Base-by-base conservation (phyloP, 2,329 filamentous ascomycete genomes). In the Colletotrichum limetticola region DNA sequence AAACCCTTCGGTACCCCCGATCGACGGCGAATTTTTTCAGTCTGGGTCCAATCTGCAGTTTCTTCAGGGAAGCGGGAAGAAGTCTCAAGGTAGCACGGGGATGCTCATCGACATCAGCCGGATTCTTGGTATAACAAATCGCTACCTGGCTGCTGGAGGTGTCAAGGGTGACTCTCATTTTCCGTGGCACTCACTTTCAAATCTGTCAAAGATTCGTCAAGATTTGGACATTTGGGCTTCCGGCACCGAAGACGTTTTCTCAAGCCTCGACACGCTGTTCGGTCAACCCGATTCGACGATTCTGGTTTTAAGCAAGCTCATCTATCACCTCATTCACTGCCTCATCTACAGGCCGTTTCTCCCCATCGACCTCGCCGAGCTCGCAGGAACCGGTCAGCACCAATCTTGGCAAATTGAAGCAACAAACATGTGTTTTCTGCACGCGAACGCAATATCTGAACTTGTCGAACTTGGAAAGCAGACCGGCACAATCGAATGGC, bases 331-430 rank as follows among this genome's bases (percentile, higher is more conserved):
- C 16, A 92, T 97, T 57, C 94, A 97, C 82, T 97, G 94, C 78
- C 86, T 97, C 62, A 92, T 97, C 56, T 97, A 97, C 79, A 90
- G 95, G 19, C 94, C 94, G 0, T 97, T 97, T 81, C 86, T 97
- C 6, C 95, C 95, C 0, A 93, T 97, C 74, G 93, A 97, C 80
- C 86, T 97, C 4, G 90, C 92, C 28, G 95, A 97, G 80, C 88
- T 97, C 7, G 90, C 93, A 14, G 93, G 93, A 16, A 92, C 90
- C 0, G 93, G 93, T 1, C 94, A 97, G 78, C 94, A 97, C 76
- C 94, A 97, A 79, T 95, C 94, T 32, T 97, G 95, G 95, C 95
- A 97, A 79, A 96, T 97, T 60, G 94, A 97, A 80, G 94, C 95
- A 0, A 97, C 94, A 0, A 96, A 97, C 78, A 88, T 96, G 79